Evolutionary conservation across 2,329 filamentous ascomycete species (phyloP).

Genomic region (Paracoccidioides brasiliensis): DNA sequence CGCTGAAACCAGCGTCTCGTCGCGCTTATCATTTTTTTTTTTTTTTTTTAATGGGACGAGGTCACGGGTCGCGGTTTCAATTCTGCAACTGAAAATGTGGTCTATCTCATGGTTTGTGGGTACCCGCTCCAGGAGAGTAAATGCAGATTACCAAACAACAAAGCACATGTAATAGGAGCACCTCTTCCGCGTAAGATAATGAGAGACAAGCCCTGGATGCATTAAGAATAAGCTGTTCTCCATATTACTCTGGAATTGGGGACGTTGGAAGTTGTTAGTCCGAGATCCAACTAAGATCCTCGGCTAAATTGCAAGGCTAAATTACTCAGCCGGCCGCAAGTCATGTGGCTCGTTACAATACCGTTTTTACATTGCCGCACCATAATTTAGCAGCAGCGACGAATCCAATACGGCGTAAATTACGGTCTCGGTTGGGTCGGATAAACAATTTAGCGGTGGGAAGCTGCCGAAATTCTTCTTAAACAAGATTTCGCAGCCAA

Average conservation of each 20-base stretch:
- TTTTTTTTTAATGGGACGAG: slow-evolving; percentile 10
- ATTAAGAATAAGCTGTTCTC: no score
- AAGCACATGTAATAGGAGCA: no score
- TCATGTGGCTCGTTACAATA: neutral
- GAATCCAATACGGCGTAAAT: neutral
- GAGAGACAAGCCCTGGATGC: no score
- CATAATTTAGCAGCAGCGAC: no score
- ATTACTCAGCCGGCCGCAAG: no score
- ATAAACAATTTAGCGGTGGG: neutral
- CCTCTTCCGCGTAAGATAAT: no score
- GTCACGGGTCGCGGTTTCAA: neutral
- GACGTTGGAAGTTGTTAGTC: no score
- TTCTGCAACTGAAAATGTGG: neutral
- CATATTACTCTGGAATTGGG: no score
- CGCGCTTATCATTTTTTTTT: slow-evolving; percentile 55
- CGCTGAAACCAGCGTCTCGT: slow-evolving; percentile 83
- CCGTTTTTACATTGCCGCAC: neutral
- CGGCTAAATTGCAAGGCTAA: neutral
- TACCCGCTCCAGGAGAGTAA: no score
- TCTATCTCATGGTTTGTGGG: neutral
- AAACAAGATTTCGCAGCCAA: no score
- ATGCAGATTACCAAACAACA: no score
- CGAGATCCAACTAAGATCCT: neutral
- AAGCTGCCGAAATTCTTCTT: no score
- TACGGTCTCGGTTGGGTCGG: neutral